Evolutionary conservation across 345 rosid genomes (phyloP), one percentile per base, ranked within the genome.

Genomic region (Clarkia xantiana): DNA sequence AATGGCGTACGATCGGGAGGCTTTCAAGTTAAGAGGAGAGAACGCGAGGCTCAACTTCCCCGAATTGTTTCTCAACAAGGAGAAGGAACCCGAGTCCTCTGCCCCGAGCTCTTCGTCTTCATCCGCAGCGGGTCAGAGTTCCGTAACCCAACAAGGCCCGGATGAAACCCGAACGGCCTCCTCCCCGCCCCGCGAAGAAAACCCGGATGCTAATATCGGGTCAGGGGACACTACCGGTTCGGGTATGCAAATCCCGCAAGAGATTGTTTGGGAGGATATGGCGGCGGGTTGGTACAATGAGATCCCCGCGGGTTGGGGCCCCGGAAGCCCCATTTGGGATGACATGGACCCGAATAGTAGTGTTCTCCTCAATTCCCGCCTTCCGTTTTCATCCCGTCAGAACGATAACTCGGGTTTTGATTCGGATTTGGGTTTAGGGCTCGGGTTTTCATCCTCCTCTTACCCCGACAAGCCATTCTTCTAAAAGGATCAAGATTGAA

Each of bases 251-350:
- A 68, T 67, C 4, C 44, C 75, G 15, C 76, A 67, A 49, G 94
- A 71, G 45, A 43, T 61, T 56, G 69, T 12, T 18, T 81, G 89
- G 85, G 85, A 84, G 59, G 95, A 82, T 11, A 75, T 69, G 87
- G 72, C 77, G 16, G 95, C 82, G 23, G 80, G 77, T 49, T 89
- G 97, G 95, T 69, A 76, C 69, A 74, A 77, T 72, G 79, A 87
- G 19, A 78, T 84, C 61, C 84, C 78, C 18, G 76, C 71, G 25
- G 95, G 81, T 45, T 82, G 95, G 95, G 94, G 90, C 42, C 95
- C 95, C 10, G 95, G 79, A 11, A 84, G 94, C 61, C 72, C 97
- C 14, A 85, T 85, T 0, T 85, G 97, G 97, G 97, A 89, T 69
- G 90, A 89, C 59, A 55, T 91, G 56, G 95, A 89, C 53, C 51